Percentiles rank a stretch among this genome's conserved stretches.
Evolutionary conservation across 371 early-diverging fungal genomes (phyloP).

Genomic region (Apophysomyces sp.): DNA sequence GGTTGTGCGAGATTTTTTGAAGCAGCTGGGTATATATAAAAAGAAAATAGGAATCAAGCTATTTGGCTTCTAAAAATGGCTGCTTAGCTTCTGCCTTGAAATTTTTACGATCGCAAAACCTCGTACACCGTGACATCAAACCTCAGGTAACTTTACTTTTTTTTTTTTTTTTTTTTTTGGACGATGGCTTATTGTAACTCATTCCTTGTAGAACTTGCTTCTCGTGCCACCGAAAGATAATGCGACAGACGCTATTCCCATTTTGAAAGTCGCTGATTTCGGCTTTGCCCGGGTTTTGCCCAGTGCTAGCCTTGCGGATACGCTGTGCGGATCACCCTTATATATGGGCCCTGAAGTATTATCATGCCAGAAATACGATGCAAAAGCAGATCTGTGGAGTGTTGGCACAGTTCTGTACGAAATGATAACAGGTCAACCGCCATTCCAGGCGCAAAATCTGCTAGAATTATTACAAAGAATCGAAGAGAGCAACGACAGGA

Average conservation of each 20-base stretch:
- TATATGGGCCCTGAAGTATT: conserved; percentile 98
- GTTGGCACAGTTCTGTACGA: conserved; percentile 95
- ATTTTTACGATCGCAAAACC: conserved; percentile 78
- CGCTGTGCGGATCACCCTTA: conserved; percentile 93
- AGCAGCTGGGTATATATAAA: conserved; percentile 72
- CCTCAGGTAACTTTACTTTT: conserved; percentile 93
- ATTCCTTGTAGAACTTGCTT: conserved; percentile 67
- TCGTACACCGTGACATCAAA: conserved; percentile 97
- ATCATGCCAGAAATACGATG: conserved; percentile 89
- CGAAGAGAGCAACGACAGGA: conserved; percentile 70
- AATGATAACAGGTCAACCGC: conserved; percentile 87
- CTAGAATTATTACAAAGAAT: conserved; percentile 87
- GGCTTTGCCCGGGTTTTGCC: conserved; percentile 93
- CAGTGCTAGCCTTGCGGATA: conserved; percentile 84
- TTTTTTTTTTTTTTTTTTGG: no score
- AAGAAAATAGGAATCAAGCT: neutral
- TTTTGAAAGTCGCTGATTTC: conserved; percentile 94
- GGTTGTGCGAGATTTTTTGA: conserved; percentile 79
- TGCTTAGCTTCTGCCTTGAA: conserved; percentile 73
- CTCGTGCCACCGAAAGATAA: conserved; percentile 54
- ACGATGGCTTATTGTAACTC: neutral
- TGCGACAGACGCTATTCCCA: conserved; percentile 56
- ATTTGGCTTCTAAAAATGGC: neutral
- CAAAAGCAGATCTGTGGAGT: conserved; percentile 96
- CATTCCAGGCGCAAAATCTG: conserved; percentile 92